Base-by-base conservation (phyloP, 2,329 filamentous ascomycete genomes). In the Colletotrichum sp. region DNA sequence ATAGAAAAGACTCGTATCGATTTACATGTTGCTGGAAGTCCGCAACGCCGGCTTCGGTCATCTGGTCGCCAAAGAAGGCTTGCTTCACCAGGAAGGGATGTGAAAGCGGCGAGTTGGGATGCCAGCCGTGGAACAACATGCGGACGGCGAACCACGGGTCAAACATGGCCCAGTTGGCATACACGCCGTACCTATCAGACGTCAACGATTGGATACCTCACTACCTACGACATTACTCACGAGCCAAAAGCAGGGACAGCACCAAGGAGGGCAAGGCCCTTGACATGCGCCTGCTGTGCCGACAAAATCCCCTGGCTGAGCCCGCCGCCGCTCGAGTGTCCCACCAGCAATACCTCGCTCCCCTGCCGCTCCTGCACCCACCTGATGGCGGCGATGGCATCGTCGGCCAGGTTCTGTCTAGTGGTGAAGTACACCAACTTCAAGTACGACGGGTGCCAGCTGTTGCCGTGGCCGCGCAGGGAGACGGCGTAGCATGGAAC, bases 401-500 rank as follows among this genome's bases (percentile, higher is more conserved):
- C 88, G 26, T 85, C 82, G 1, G 83, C 84, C 34, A 91, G 81
- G 16, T 83, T 82, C 16, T 82, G 80, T 60, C 86, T 83, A 2
- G 83, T 83, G 16, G 88, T 89, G 61, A 82, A 81, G 77, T 86
- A 90, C 36, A 87, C 83, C 87, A 91, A 88, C 38, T 83, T 80
- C 73, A 87, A 80, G 76, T 87, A 91, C 0, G 84, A 83, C 1
- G 88, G 88, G 61, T 88, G 83, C 87, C 88, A 90, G 79, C 87
- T 89, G 66, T 85, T 83, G 18, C 89, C 89, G 77, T 91, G 89
- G 4, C 89, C 89, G 8, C 90, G 86, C 48, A 88, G 83, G 9
- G 87, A 90, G 38, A 91, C 77, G 13, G 90, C 88, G 78, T 91
- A 91, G 79, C 87, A 88, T 1, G 87, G 83, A 75, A 89, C 84